Evolutionary conservation across 2,329 filamentous ascomycete genomes (phyloP).

Genomic region (Cercospora zeina): DNA sequence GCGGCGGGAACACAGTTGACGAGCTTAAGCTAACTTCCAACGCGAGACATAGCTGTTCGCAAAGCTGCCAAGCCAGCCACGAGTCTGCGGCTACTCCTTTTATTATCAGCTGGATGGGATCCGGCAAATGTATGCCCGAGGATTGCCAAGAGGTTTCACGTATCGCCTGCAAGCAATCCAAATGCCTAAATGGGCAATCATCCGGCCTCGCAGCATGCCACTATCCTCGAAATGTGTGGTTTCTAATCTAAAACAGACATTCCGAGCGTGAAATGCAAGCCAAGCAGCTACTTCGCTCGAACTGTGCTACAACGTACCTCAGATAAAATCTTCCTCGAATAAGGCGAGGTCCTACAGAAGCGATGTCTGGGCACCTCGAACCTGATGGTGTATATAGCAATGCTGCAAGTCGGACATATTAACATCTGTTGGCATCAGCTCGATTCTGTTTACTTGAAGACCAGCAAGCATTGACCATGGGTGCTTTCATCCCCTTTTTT

Average conservation of each 20-base stretch:
- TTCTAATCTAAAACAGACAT: neutral
- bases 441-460: neutral
- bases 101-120: neutral
- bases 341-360: neutral
- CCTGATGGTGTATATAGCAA: neutral
- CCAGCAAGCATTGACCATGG: neutral
- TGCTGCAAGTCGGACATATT: neutral
- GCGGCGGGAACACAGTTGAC: neutral
- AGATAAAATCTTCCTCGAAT: constrained; percentile 9
- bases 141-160: constrained; percentile 6
- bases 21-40: constrained; percentile 1
- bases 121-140: neutral
- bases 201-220: neutral
- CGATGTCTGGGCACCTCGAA: neutral
- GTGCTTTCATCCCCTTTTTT: neutral
- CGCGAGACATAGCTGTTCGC: neutral
- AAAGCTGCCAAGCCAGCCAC: neutral
- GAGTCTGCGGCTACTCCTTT: neutral
- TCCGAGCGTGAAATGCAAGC: neutral
- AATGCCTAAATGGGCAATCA: neutral
- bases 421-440: neutral
- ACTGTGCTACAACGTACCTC: neutral
- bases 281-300: neutral
- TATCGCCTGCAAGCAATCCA: neutral
- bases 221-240: neutral